Percentiles rank a stretch among this genome's conserved stretches.
These are phyloP conservation scores for Oenanthe javanica DNA, from an alignment of 140 eudicot species.

Conservation along the genomic window DNA sequence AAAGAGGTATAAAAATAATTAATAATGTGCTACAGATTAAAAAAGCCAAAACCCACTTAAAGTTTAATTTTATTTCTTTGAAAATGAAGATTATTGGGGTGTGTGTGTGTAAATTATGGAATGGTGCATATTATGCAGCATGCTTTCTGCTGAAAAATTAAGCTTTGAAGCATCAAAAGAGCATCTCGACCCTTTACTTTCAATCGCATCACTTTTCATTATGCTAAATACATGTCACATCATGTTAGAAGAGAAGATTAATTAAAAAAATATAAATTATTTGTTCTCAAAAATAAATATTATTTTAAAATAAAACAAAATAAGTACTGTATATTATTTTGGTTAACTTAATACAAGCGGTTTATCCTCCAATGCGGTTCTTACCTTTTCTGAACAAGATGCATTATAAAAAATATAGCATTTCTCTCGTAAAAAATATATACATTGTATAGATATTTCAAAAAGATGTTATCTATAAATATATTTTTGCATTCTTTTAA, in stretches of 20 bases:
- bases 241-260: background rate
- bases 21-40: background rate
- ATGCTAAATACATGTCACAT: background rate
- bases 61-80: background rate
- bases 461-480: too few relatives aligned
- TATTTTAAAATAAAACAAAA: too few relatives aligned
- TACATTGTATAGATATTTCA: too few relatives aligned
- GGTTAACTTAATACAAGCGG: too few relatives aligned
- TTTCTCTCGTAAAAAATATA: too few relatives aligned
- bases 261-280: too few relatives aligned
- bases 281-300: too few relatives aligned
- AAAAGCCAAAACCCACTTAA: background rate
- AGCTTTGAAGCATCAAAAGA: conserved; percentile 7
- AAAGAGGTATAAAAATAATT: background rate
- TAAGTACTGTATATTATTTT: too few relatives aligned
- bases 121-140: background rate
- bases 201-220: background rate
- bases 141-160: background rate
- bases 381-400: too few relatives aligned
- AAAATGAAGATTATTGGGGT: background rate
- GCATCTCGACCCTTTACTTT: conserved; percentile 5
- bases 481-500: too few relatives aligned
- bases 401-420: too few relatives aligned
- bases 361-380: too few relatives aligned
- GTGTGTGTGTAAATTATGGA: background rate